A percentile compares a stretch with the other conserved stretches of the same genome.
Evolutionary conservation across 805 yeast genomes (phyloP).

Genomic region (Gaillardinia entomophila): DNA sequence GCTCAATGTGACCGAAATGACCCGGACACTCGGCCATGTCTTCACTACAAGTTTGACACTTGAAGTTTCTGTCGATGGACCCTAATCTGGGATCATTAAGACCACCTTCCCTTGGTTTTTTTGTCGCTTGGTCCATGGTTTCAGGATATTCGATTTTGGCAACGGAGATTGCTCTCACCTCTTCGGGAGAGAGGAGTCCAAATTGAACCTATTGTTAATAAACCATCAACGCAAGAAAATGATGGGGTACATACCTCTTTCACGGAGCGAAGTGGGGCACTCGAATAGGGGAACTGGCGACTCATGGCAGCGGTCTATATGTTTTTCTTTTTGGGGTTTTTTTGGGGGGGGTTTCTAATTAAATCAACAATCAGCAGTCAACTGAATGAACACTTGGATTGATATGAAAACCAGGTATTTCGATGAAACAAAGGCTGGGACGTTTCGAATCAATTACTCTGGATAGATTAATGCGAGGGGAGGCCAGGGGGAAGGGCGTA

Average conservation of each 20-base stretch:
- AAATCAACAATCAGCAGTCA: not conserved
- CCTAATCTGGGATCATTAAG: slow-evolving; percentile 96
- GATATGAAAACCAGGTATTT: too few species aligned
- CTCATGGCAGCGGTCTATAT: slow-evolving; percentile 25
- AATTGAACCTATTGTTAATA: slow-evolving; percentile 65
- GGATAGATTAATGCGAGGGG: too few species aligned
- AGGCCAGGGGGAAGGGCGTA: not conserved
- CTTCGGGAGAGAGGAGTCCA: slow-evolving; percentile 97
- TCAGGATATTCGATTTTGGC: slow-evolving; percentile 98
- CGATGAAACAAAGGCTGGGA: too few species aligned
- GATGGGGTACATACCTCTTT: slow-evolving; percentile 65
- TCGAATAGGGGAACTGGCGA: slow-evolving; percentile 78
- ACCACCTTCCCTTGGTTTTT: slow-evolving; percentile 94
- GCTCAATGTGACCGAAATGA: slow-evolving; percentile 97
- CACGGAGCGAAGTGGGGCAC: slow-evolving; percentile 96
- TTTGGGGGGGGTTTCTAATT: too few species aligned
- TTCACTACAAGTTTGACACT: slow-evolving; percentile 99
- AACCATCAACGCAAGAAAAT: not conserved
- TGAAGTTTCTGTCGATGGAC: slow-evolving; percentile 92
- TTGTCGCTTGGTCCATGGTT: slow-evolving; percentile 97
- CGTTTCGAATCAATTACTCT: too few species aligned
- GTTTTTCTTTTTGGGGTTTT: too few species aligned
- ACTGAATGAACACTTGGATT: not conserved
- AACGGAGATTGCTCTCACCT: slow-evolving; percentile 89
- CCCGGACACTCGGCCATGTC: slow-evolving; percentile 99